Conservation (phyloP, 805 yeast genomes). For the Phaffomyces thermotolerans region DNA sequence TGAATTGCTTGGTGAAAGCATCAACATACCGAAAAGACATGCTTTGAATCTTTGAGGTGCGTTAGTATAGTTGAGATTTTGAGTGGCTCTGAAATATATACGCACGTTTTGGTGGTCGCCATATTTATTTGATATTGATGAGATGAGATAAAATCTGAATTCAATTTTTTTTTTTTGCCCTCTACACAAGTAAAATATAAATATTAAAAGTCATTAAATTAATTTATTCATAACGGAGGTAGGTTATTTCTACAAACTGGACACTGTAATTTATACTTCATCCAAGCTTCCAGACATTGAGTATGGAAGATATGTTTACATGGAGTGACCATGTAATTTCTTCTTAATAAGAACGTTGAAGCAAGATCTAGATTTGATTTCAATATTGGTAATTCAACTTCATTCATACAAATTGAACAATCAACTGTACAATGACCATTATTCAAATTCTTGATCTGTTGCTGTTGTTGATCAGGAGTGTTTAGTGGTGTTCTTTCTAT, state of each 20-base stretch:
- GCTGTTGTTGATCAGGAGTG: constrained; percentile 19
- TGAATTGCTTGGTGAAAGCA: background rate
- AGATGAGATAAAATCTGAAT: no score
- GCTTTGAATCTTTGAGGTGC: constrained; percentile 39
- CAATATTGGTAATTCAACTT: constrained; percentile 51
- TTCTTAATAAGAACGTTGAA: constrained; percentile 20
- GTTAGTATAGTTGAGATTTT: background rate
- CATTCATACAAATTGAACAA: constrained; percentile 88
- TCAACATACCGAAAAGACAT: constrained; percentile 59
- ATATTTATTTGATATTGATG: background rate
- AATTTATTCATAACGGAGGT: constrained; percentile 66
- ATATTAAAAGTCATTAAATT: no score
- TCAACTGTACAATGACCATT: constrained; percentile 47
- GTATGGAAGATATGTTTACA: constrained; percentile 88
- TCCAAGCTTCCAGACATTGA: constrained; percentile 87
- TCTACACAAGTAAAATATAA: background rate
- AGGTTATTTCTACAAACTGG: constrained; percentile 84
- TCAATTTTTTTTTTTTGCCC: background rate
- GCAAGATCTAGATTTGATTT: constrained; percentile 21
- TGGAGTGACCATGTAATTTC: constrained; percentile 77
- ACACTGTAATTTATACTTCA: constrained; percentile 87
- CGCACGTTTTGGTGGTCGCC: background rate
- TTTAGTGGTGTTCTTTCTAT: constrained; percentile 10
- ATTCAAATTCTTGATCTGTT: constrained; percentile 26
- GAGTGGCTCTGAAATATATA: no score